A percentile compares a stretch with the other conserved stretches of the same genome.
phyloP scores from a whole-genome alignment of 2,329 filamentous ascomycete species.

The Rutstroemia sp. region DNA sequence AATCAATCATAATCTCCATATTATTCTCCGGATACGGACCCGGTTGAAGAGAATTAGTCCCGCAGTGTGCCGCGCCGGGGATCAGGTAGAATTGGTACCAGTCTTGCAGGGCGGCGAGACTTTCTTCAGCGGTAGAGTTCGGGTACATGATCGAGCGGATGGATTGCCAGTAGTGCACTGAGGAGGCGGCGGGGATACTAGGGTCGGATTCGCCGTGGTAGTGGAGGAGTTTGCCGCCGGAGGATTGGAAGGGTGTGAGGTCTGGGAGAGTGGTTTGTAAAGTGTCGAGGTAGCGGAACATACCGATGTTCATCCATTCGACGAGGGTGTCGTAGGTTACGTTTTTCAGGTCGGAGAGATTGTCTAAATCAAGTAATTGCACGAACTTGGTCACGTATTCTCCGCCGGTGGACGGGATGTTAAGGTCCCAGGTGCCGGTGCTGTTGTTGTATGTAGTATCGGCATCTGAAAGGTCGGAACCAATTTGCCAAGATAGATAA shows the following conservation, averaged over 20 bases:
- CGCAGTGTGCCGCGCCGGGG: conserved; percentile 46
- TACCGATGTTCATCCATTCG: conserved; percentile 45
- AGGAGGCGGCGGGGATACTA: conserved; percentile 44
- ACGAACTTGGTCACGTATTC: conserved; percentile 37
- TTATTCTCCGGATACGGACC: conserved; percentile 43
- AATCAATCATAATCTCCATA: conserved; percentile 64
- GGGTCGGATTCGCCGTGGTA: conserved; percentile 51
- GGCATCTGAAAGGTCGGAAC: conserved; percentile 7
- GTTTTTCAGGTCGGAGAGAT: conserved; percentile 36
- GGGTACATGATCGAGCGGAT: conserved; percentile 45
- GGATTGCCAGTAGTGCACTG: conserved; percentile 47
- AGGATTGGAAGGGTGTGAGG: conserved; percentile 39
- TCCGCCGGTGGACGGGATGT: conserved; percentile 29
- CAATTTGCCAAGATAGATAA: conserved; percentile 33
- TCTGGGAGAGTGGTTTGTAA: conserved; percentile 48
- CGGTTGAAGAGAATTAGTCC: conserved; percentile 37
- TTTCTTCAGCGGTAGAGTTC: conserved; percentile 31
- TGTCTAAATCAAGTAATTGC: conserved; percentile 33
- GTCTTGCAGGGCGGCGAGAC: conserved; percentile 36
- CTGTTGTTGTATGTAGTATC: neutral
- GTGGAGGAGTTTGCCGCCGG: conserved; percentile 49
- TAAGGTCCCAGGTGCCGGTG: conserved; percentile 27
- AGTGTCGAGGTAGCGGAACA: conserved; percentile 40
- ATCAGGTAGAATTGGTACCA: conserved; percentile 50
- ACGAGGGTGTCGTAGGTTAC: conserved; percentile 50